These are phyloP conservation scores for Mrakia frigida DNA, from an alignment of 768 basidiomycete genomes.

Conservation along the genomic window DNA sequence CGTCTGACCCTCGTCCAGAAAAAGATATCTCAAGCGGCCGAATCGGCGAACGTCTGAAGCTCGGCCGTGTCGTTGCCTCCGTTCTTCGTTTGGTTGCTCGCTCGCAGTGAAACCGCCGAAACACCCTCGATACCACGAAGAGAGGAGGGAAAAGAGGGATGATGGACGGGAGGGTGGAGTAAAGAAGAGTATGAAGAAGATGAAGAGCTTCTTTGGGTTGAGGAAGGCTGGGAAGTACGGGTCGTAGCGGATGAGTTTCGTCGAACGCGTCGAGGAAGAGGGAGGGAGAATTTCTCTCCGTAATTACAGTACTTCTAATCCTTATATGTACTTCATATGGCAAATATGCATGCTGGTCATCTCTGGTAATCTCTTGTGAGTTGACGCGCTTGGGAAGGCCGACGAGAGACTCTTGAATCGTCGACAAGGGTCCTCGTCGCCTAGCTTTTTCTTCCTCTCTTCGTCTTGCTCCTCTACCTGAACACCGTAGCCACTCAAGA, in stretches of 20 bases:
- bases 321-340: too few species aligned
- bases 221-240: background rate
- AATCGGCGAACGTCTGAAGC: too few species aligned
- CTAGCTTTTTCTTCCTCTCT: too few species aligned
- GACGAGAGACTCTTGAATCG: background rate
- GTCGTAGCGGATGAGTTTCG: background rate
- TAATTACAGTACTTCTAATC: too few species aligned
- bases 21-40: too few species aligned
- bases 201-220: slow-evolving; percentile 4
- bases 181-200: background rate
- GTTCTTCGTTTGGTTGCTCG: background rate
- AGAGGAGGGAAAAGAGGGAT: background rate
- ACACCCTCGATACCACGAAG: background rate
- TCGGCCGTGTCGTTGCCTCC: too few species aligned
- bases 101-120: background rate
- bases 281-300: background rate
- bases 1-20: too few species aligned
- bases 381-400: background rate
- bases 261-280: background rate
- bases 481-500: too few species aligned
- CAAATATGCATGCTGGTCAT: background rate
- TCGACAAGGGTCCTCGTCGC: background rate
- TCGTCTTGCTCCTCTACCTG: too few species aligned
- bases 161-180: background rate
- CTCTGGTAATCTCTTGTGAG: too few species aligned